Percentiles rank a stretch among this genome's conserved stretches.
Evolutionary conservation across 768 basidiomycete genomes (phyloP).

Genomic region (Daedalea quercina): DNA sequence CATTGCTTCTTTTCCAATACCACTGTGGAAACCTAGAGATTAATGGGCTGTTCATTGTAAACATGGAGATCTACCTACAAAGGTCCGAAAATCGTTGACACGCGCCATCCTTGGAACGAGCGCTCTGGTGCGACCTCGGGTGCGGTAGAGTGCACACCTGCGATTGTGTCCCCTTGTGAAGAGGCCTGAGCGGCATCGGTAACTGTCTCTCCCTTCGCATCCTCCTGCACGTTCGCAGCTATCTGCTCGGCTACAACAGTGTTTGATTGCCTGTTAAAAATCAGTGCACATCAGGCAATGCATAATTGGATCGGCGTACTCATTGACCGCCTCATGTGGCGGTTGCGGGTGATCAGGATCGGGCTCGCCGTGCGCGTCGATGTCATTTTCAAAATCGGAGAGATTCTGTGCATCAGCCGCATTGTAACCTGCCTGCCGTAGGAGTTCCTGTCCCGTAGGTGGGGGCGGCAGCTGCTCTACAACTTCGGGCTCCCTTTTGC

Average conservation of each 20-base stretch:
- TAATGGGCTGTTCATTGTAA: conserved; percentile 4
- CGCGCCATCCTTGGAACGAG: conserved; percentile 29
- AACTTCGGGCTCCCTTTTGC: not conserved
- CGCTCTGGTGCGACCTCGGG: not conserved
- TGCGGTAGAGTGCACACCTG: not conserved
- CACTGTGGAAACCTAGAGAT: conserved; percentile 21
- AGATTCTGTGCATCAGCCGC: conserved; percentile 32
- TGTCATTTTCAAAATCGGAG: conserved; percentile 53
- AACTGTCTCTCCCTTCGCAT: not conserved
- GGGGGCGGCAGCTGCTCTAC: not conserved
- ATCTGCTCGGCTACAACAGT: not conserved
- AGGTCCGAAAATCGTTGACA: conserved; percentile 62
- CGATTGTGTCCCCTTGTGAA: not conserved
- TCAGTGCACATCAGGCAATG: not conserved
- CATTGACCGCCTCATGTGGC: not conserved
- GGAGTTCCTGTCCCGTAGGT: conserved; percentile 21
- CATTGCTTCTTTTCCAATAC: conserved; percentile 26
- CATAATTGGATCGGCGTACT: not conserved
- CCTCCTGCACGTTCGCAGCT: not conserved
- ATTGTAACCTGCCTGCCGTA: conserved; percentile 44
- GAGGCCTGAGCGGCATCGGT: not conserved
- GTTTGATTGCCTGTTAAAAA: not conserved
- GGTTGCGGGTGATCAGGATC: conserved; percentile 7
- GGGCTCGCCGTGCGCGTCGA: conserved; percentile 12
- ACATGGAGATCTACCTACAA: conserved; percentile 36